phyloP scores from a whole-genome alignment of 2,329 filamentous ascomycete genomes.

The Diaporthe ilicicola region DNA sequence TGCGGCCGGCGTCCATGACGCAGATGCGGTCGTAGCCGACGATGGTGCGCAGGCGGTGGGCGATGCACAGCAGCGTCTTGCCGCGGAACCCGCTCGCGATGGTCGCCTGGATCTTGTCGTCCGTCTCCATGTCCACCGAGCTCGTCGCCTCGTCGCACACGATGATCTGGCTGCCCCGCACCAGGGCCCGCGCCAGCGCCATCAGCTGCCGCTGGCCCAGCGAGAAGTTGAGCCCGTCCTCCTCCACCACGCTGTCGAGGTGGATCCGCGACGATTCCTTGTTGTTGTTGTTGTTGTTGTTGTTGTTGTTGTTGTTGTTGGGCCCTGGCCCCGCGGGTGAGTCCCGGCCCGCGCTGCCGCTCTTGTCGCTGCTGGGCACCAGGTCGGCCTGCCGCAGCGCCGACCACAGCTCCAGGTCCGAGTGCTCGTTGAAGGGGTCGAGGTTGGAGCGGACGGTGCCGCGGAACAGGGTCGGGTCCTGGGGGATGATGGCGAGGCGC shows the following conservation, averaged over 20 bases:
- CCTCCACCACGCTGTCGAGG: slow-evolving; percentile 86
- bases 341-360: slow-evolving; percentile 33
- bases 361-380: slow-evolving; percentile 51
- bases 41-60: slow-evolving; percentile 90
- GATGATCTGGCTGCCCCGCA: slow-evolving; percentile 88
- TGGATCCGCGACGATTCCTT: slow-evolving; percentile 70
- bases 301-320: too few relatives aligned
- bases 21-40: slow-evolving; percentile 95
- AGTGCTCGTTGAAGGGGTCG: slow-evolving; percentile 82
- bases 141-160: slow-evolving; percentile 97
- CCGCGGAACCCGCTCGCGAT: slow-evolving; percentile 87
- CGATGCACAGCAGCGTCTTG: slow-evolving; percentile 90
- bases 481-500: slow-evolving; percentile 71
- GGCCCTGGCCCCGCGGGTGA: slow-evolving; percentile 16
- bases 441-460: slow-evolving; percentile 82
- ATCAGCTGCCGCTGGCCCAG: slow-evolving; percentile 95
- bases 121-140: slow-evolving; percentile 94
- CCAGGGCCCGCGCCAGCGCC: slow-evolving; percentile 90
- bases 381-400: slow-evolving; percentile 81
- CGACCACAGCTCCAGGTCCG: slow-evolving; percentile 80
- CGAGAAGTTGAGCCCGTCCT: slow-evolving; percentile 95
- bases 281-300: too few relatives aligned
- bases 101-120: slow-evolving; percentile 91
- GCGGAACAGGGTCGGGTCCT: slow-evolving; percentile 73
- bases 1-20: slow-evolving; percentile 90